Evolutionary conservation across 768 basidiomycete genomes (phyloP).

Genomic region (Thelephora ganbajun): DNA sequence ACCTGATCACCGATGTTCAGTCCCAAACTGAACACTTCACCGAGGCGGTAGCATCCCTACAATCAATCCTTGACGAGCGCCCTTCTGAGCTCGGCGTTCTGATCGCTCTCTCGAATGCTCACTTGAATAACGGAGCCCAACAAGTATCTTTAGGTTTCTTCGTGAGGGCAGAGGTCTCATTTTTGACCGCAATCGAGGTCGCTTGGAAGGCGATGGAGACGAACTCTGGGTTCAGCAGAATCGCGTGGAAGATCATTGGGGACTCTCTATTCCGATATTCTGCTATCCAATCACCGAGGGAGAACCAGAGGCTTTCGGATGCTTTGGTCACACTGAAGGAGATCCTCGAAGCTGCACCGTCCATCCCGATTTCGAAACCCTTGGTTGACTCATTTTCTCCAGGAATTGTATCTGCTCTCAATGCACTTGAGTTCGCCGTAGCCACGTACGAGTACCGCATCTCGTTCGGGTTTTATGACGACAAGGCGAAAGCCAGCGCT

Average conservation of each 20-base stretch:
- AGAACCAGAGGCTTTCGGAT: slow-evolving; percentile 17
- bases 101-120: slow-evolving; percentile 55
- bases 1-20: slow-evolving; percentile 76
- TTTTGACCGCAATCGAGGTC: slow-evolving; percentile 42
- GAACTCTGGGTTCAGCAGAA: slow-evolving; percentile 47
- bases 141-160: slow-evolving; percentile 60
- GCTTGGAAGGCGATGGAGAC: slow-evolving; percentile 34
- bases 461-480: slow-evolving; percentile 39
- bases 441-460: slow-evolving; percentile 49
- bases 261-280: slow-evolving; percentile 67
- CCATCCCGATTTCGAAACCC: slow-evolving; percentile 24
- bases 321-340: slow-evolving; percentile 15
- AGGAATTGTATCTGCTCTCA: slow-evolving; percentile 11
- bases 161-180: slow-evolving; percentile 60
- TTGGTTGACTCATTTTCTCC: slow-evolving; percentile 8
- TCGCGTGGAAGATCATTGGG: slow-evolving; percentile 74
- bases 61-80: slow-evolving; percentile 35
- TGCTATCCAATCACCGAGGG: slow-evolving; percentile 30
- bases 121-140: slow-evolving; percentile 54
- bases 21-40: slow-evolving; percentile 60
- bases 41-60: slow-evolving; percentile 60
- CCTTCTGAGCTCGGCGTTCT: slow-evolving; percentile 63
- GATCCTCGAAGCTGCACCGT: slow-evolving; percentile 14
- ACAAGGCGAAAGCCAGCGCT: slow-evolving; percentile 36
- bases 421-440: slow-evolving; percentile 37